Base-by-base conservation (phyloP, 306 rosid genomes). In the Vigna trinervia region DNA sequence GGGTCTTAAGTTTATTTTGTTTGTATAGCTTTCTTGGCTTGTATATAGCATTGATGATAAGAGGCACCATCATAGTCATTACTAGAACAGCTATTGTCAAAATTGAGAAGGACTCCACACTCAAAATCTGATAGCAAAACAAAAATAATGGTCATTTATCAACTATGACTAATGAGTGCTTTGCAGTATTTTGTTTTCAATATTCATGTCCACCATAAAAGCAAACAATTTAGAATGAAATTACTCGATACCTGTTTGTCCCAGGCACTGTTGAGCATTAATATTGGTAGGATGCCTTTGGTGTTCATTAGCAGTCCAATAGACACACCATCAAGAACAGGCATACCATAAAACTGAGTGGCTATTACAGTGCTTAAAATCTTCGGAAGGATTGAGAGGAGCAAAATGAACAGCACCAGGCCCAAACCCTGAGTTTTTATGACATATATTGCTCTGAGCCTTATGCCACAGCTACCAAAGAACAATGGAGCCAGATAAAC, bases 261-360 rank as follows among this genome's bases (percentile, higher is more conserved):
- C 82, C 81, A 63, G 7, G 81, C 89, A 32, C 34, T 12, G 47
- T 69, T 74, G 13, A 86, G 77, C 69, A 86, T 57, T 54, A 86
- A 26, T 1, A 86, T 19, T 11, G 85, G 36, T 68, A 86, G 69
- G 80, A 84, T 28, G 39, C 86, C 89, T 61, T 86, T 86, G 69
- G 89, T 59, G 82, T 86, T 86, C 72, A 84, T 60, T 13, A 86
- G 80, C 2, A 86, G 20, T 12, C 87, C 89, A 75, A 86, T 41
- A 51, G 85, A 77, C 58, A 76, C 28, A 38, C 85, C 83, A 60
- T 86, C 82, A 45, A 32, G 74, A 75, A 36, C 12, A 12, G 78
- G 51, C 73, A 86, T 69, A 1, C 85, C 79, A 34, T 8, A 76
- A 34, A 81, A 71, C 5, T n/a, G n/a, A 12, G 80, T 59, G 5